Percentiles rank a stretch among this genome's conserved stretches.
Evolutionary conservation across 2,329 filamentous ascomycete species (phyloP).

Genomic region (Biscogniauxia sp.): DNA sequence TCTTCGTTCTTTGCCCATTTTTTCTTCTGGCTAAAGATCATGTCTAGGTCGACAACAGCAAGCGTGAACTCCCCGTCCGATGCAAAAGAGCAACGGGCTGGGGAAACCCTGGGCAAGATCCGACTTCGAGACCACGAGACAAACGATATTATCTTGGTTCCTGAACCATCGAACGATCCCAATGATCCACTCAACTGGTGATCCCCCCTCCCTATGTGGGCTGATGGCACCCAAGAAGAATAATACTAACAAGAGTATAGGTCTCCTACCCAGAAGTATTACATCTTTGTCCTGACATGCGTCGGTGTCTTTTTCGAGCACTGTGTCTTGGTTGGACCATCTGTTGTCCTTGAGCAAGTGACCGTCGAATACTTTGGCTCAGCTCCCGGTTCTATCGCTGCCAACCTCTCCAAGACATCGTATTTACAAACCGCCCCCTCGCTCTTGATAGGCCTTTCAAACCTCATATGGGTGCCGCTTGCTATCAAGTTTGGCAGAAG

Average conservation of each 20-base stretch:
- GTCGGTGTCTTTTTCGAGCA: conserved; percentile 5
- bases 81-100: not conserved
- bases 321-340: not conserved
- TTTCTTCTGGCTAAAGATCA: not conserved
- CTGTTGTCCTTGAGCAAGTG: conserved; percentile 1
- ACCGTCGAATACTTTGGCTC: conserved; percentile 1
- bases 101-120: not conserved
- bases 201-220: not conserved
- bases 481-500: conserved; percentile 1
- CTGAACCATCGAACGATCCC: conserved; percentile 1
- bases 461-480: conserved; percentile 2
- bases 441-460: conserved; percentile 2
- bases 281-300: conserved; percentile 1
- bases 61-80: not conserved
- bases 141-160: conserved; percentile 2
- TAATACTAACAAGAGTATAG: not conserved
- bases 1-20: not conserved
- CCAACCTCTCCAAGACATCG: conserved; percentile 1
- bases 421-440: conserved; percentile 2
- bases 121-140: conserved; percentile 1
- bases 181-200: conserved; percentile 5
- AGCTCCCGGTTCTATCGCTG: not conserved
- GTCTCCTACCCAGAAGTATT: conserved; percentile 2
- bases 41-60: not conserved
- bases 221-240: not conserved